These are phyloP conservation scores for Geosmithia putterillii DNA, from an alignment of 2,329 filamentous ascomycete species.

Conservation along the genomic window DNA sequence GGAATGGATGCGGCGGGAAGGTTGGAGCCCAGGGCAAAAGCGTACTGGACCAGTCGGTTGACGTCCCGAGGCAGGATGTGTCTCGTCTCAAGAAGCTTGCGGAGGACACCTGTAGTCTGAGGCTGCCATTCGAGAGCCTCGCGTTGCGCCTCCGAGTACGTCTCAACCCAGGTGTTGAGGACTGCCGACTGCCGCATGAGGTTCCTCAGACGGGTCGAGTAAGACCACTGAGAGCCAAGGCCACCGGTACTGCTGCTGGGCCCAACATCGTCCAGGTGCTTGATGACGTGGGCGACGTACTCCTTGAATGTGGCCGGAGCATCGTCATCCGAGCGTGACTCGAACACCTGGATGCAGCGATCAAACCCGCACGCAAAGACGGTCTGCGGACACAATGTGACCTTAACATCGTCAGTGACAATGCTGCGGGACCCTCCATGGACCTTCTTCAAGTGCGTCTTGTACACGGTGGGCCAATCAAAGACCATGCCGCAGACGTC, in stretches of 20 bases:
- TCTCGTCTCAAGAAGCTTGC: conserved; percentile 31
- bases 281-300: conserved; percentile 32
- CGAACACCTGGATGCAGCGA: conserved; percentile 29
- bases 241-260: conserved; percentile 17
- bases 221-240: conserved; percentile 19
- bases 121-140: conserved; percentile 26
- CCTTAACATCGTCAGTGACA: conserved; percentile 24
- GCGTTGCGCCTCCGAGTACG: conserved; percentile 20
- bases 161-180: conserved; percentile 22
- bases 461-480: conserved; percentile 35
- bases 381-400: conserved; percentile 30
- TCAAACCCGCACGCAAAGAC: conserved; percentile 36
- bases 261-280: conserved; percentile 32
- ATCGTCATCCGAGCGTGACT: conserved; percentile 25
- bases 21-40: conserved; percentile 23
- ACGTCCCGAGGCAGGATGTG: conserved; percentile 23
- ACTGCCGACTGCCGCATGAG: conserved; percentile 26
- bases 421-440: conserved; percentile 27
- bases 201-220: conserved; percentile 30
- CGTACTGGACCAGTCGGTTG: conserved; percentile 23
- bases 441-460: conserved; percentile 29
- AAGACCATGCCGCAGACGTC: conserved; percentile 29
- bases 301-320: conserved; percentile 26
- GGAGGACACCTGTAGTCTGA: conserved; percentile 24
- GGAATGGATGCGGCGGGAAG: conserved; percentile 11